Evolutionary conservation across 2,329 filamentous ascomycete species (phyloP).

Genomic region (Helotiales sp.): DNA sequence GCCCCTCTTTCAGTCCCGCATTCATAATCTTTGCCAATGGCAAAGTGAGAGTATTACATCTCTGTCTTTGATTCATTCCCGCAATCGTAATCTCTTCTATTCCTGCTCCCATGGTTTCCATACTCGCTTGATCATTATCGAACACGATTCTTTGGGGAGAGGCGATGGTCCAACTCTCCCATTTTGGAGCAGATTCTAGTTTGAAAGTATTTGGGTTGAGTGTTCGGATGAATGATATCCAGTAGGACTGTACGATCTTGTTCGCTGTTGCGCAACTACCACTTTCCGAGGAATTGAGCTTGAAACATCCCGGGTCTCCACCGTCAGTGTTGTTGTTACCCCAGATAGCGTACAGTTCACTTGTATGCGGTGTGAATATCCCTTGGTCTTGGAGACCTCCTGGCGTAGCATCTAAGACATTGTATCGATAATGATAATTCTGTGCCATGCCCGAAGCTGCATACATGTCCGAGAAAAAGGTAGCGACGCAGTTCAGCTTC

Average conservation of each 20-base stretch:
- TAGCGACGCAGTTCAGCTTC: conserved; percentile 5
- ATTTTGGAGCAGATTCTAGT: conserved; percentile 19
- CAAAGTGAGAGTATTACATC: conserved; percentile 4
- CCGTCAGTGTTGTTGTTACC: conserved; percentile 25
- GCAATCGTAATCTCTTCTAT: conserved; percentile 1
- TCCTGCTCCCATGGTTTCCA: conserved; percentile 8
- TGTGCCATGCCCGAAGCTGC: conserved; percentile 44
- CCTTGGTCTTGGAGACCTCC: conserved; percentile 37
- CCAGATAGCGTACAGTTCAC: conserved; percentile 25
- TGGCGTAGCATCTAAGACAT: conserved; percentile 9
- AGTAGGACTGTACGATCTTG: conserved; percentile 37
- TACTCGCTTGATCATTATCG: conserved; percentile 5
- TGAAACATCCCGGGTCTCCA: conserved; percentile 11
- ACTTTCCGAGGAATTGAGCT: conserved; percentile 27
- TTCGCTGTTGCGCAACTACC: conserved; percentile 30
- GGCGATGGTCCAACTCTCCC: conserved; percentile 15
- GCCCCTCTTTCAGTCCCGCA: conserved; percentile 3
- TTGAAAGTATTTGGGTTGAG: conserved; percentile 40
- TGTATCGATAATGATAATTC: conserved; percentile 47
- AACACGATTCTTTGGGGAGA: conserved; percentile 2
- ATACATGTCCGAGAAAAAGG: conserved; percentile 40
- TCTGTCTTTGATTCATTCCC: conserved; percentile 10
- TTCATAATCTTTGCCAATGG: conserved; percentile 2
- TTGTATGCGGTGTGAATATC: conserved; percentile 36
- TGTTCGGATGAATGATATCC: conserved; percentile 41